These are phyloP conservation scores for Yamadazyma laniorum DNA, from an alignment of 805 yeast genomes.

Conservation along the genomic window DNA sequence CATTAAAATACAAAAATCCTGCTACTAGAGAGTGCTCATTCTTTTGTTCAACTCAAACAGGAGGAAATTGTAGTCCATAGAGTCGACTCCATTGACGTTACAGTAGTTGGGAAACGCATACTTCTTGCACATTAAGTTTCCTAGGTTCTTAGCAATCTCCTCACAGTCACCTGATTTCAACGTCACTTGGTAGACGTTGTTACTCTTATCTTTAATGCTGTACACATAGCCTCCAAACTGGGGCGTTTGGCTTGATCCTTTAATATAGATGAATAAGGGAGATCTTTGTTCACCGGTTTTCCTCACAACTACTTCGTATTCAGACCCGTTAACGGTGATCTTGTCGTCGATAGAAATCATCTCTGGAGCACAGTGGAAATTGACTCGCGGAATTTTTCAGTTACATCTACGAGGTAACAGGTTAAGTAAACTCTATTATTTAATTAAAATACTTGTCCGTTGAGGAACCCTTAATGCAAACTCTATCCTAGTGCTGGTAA, in stretches of 20 bases:
- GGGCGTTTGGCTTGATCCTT: slow-evolving; percentile 3
- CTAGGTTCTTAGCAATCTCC: slow-evolving; percentile 13
- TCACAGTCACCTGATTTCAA: slow-evolving; percentile 12
- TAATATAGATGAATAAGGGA: slow-evolving; percentile 15
- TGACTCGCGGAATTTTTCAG: too few relatives aligned
- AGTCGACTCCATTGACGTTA: slow-evolving; percentile 11
- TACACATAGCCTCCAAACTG: slow-evolving; percentile 16
- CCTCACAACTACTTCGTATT: slow-evolving; percentile 9
- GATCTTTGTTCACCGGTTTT: slow-evolving; percentile 3
- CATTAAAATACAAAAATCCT: too few relatives aligned
- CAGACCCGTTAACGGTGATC: slow-evolving; percentile 8
- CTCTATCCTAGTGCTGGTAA: slow-evolving; percentile 30
- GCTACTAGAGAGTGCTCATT: too few relatives aligned
- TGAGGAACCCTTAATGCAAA: slow-evolving; percentile 53
- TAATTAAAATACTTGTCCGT: slow-evolving; percentile 40
- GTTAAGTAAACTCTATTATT: slow-evolving; percentile 9
- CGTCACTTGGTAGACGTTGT: slow-evolving; percentile 7
- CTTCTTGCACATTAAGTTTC: slow-evolving; percentile 12
- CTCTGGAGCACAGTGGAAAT: too few relatives aligned
- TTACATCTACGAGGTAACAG: neutral
- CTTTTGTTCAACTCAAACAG: slow-evolving; percentile 7
- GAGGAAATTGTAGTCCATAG: slow-evolving; percentile 12
- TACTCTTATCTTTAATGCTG: slow-evolving; percentile 8
- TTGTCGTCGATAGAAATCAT: slow-evolving; percentile 5
- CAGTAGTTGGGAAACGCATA: slow-evolving; percentile 13